Base-by-base conservation (phyloP, 768 basidiomycete genomes). In the Russula dissimulans region DNA sequence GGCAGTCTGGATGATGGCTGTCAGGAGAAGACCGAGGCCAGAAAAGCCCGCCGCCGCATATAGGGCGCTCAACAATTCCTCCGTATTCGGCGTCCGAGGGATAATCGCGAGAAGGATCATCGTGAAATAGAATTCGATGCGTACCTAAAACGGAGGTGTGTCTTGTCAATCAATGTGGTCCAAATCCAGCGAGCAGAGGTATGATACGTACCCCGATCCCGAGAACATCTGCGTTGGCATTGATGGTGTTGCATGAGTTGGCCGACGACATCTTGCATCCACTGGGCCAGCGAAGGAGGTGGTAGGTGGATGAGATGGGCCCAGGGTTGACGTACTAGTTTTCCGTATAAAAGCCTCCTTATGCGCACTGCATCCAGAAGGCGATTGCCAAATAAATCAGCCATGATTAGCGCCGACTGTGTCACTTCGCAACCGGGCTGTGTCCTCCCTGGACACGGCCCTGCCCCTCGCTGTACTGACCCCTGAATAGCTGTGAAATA, bases 121-220 rank as follows among this genome's bases (percentile, higher is more conserved):
- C 0, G 62, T 62, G 12, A 0, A 38, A 29, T 64, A 64, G 29
- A 62, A 51, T 31, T 64, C 62, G 60, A 64, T 9, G 14, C 62
- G 60, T 31, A 64, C 42, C 62, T 64, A 26, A 31, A 10, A 9
- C 11, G 3, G 1, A 41, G 11, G 7, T 5, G 38, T 7, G 60
- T 17, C 8, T 32, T 47, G 52, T 32, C 12, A 8, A 1, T 22
- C 5, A 14, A 18, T 46, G 14, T 3, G 17, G 12, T 31, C 36
- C 5, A 46, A 54, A 22, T 3, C 8, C 12, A 34, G 14, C 10
- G 11, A 57, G 4, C 38, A 36, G 2, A 9, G 7, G 9, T 43
- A 26, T 26, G 1, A 26, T 26, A 47, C 60, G 39, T n/a, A 61
- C 60, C 1, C 56, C 60, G 3, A 15, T 43, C 31, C 60, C 60